A percentile compares a stretch with the other conserved stretches of the same genome.
These are phyloP conservation scores for Furcasterigmium furcatum DNA, from an alignment of 2,329 filamentous ascomycete genomes.

Conservation along the genomic window DNA sequence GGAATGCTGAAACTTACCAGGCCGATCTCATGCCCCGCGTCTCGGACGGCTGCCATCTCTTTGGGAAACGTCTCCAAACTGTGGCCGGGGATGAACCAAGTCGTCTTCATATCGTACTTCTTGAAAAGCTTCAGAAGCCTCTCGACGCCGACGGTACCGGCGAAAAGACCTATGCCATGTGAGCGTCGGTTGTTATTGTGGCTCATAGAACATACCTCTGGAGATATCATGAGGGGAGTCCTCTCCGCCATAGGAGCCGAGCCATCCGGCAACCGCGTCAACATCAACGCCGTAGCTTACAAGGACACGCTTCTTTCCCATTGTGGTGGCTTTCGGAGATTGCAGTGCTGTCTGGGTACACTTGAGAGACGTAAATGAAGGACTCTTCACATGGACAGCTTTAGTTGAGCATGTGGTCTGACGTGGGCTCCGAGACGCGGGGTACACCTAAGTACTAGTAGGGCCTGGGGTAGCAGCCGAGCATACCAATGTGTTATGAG, in stretches of 20 bases:
- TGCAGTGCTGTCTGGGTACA: not conserved
- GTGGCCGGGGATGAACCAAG: constrained; percentile 49
- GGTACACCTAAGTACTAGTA: too few species aligned
- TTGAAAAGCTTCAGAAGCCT: constrained; percentile 68
- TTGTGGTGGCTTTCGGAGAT: constrained; percentile 9
- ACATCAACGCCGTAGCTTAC: constrained; percentile 67
- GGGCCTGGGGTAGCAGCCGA: too few species aligned
- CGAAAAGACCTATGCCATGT: constrained; percentile 51
- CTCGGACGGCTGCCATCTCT: constrained; percentile 38
- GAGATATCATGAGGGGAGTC: constrained; percentile 71
- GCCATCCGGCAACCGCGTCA: constrained; percentile 74
- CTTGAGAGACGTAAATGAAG: not conserved
- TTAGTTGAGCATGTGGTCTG: not conserved
- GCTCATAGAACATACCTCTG: constrained; percentile 42
- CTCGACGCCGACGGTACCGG: constrained; percentile 62
- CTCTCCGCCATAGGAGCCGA: constrained; percentile 71
- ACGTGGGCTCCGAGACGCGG: too few species aligned
- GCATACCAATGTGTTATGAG: too few species aligned
- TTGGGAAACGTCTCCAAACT: constrained; percentile 46
- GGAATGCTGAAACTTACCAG: constrained; percentile 20
- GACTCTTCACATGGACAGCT: not conserved
- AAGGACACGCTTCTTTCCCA: constrained; percentile 33
- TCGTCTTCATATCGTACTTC: constrained; percentile 68
- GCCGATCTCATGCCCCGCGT: constrained; percentile 45
- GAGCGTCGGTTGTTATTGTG: not conserved